Base-by-base conservation (phyloP, 1,284 basidiomycete genomes). In the Volvariella surrecta region DNA sequence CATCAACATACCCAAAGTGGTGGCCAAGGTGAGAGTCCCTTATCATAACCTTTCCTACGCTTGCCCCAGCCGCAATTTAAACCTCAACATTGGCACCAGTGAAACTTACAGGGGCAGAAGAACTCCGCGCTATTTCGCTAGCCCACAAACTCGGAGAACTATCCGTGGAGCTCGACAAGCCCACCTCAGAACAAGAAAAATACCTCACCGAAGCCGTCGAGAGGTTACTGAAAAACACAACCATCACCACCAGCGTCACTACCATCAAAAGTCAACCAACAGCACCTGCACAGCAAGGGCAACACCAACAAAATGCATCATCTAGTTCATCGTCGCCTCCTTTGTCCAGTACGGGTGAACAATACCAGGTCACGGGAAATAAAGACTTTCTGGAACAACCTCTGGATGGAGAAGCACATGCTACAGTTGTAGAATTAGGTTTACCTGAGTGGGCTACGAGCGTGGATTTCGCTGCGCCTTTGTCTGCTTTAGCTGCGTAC, bases 101-200 rank as follows among this genome's bases (percentile, higher is more conserved):
- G 18, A 28, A 11, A 6, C 24, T 28, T 11, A 30, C 40, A 19
- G 64, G 61, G 2, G 61, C 60, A 18, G 79, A 81, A 48, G 67
- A 71, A 11, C 57, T 82, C 54, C 74, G 85, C 15, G 72, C 71
- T 2, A 71, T 82, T 6, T 71, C 78, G 0, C 52, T 88, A n/a
- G 74, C 81, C 0, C 72, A 75, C 54, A 84, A 82, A 53, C 72
- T 89, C 21, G 82, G 76, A 1, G 77, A 79, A 51, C 59, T 87
- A 51, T 69, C 68, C 2, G 48, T 59, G 16, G 37, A 43, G n/a
- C 49, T 68, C 43, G 58, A 64, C 4, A 66, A 70, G n/a, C 62
- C 68, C 1, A 65, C 64, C 32, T 71, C 74, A 40, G 76, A 82
- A 37, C 74, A 83, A 52, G 79, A 84, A 50, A 61, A 60, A 19